Base-by-base conservation (phyloP, 73 alveolate genomes). In the Paramecium caudatum region DNA sequence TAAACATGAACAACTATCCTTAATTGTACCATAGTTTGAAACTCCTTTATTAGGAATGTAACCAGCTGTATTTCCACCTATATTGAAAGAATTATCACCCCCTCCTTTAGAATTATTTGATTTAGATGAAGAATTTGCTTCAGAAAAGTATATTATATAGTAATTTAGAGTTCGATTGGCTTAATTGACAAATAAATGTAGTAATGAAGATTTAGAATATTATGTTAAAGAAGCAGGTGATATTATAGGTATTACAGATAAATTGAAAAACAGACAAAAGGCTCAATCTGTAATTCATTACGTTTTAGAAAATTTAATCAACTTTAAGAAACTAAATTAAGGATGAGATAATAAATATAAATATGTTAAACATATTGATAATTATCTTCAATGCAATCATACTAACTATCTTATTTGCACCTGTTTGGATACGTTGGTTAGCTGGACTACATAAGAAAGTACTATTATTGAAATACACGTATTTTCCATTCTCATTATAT, bases 11-110 rank as follows among this genome's bases (percentile, higher is more conserved):
- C 98, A 97, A 19, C 92, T 98, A 32, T 93, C 99, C 25, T 95
- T 98, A 39, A 98, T 98, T 55, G 99, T 99, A 2, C 99, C 99
- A 13, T 95, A 94, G 68, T 98, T 98, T 94, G 99, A 98, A 93
- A 97, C 99, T 0, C 99, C 99, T 6, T 91, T 98, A 95, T 98
- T 99, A 19, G 92, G 97, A 21, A 91, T 97, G 10, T 82, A 92
- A 62, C 97, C 99, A 27, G 99, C 99, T 45, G 99, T 97, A 10
- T 98, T 98, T 90, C 99, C 99, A 23, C 99, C 99, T 2, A 95
- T 96, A 55, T 90, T 96, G 36, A 96, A 96, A 91, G 99, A 98
- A 47, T 96, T 98, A 45, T 96, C 98, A 16, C 98, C 98, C 45
- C 99, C 99, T 37, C 93, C 90, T 46, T 94, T 98, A 30, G 99